Evolutionary conservation across 805 yeast genomes (phyloP).

Genomic region (Scheffersomyces lignosus): DNA sequence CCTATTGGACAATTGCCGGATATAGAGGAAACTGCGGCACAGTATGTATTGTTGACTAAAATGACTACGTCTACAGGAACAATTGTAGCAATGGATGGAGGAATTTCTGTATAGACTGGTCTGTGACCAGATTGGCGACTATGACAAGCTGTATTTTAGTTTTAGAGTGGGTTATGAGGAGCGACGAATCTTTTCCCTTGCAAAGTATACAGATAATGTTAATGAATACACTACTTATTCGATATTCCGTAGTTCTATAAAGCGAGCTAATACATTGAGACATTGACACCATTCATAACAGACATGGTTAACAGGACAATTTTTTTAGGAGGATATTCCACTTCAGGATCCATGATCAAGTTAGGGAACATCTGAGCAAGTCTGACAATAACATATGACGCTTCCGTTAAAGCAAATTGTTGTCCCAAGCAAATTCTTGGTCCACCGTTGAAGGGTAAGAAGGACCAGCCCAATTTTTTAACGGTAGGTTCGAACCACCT

Average conservation of each 20-base stretch:
- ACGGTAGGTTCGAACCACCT: conserved; percentile 41
- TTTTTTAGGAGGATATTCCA: conserved; percentile 30
- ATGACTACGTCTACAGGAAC: conserved; percentile 23
- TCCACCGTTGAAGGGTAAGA: conserved; percentile 44
- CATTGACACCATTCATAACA: too few species aligned
- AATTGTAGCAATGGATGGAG: conserved; percentile 23
- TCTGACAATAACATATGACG: conserved; percentile 43
- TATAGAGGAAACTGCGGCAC: conserved; percentile 26
- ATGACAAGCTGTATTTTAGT: too few species aligned
- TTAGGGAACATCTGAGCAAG: conserved; percentile 30
- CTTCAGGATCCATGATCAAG: conserved; percentile 5
- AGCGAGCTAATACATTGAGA: too few species aligned
- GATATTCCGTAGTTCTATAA: too few species aligned
- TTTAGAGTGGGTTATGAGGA: too few species aligned
- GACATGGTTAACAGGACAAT: conserved; percentile 25
- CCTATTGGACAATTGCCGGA: conserved; percentile 21
- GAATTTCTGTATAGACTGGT: conserved; percentile 13
- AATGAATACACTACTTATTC: too few species aligned
- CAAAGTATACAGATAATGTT: too few species aligned
- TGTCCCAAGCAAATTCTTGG: conserved; percentile 57
- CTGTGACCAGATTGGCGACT: too few species aligned
- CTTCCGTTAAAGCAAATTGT: conserved; percentile 56
- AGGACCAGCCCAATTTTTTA: conserved; percentile 30
- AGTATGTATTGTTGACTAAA: conserved; percentile 19
- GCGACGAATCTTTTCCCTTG: too few species aligned